Conservation (phyloP, 805 yeast species). For the Wickerhamiella dianesei region DNA sequence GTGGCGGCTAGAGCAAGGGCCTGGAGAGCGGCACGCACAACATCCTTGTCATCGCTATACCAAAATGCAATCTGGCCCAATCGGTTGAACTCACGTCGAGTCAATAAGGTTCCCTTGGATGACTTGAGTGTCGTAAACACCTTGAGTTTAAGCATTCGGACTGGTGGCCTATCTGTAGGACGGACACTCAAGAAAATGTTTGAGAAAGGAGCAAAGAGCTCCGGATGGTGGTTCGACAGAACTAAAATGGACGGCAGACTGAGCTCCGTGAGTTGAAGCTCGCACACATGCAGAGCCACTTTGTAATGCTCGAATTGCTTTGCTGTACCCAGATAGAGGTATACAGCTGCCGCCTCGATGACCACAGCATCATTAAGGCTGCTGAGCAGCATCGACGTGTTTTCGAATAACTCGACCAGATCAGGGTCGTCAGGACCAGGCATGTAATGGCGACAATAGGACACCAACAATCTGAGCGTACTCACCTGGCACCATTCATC, state of each 20-base stretch:
- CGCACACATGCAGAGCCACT: constrained; percentile 38
- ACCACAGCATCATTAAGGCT: constrained; percentile 48
- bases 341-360: constrained; percentile 44
- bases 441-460: constrained; percentile 51
- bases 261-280: constrained; percentile 28
- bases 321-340: constrained; percentile 46
- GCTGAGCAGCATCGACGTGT: constrained; percentile 35
- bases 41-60: constrained; percentile 1
- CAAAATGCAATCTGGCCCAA: constrained; percentile 3
- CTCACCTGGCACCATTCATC: constrained; percentile 62
- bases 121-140: constrained; percentile 15
- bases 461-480: constrained; percentile 47
- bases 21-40: constrained; percentile 4
- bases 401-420: constrained; percentile 37
- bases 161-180: constrained; percentile 37
- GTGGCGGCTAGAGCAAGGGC: constrained; percentile 9
- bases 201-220: constrained; percentile 23
- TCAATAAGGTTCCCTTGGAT: background rate
- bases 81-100: background rate
- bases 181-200: constrained; percentile 32
- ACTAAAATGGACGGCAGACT: constrained; percentile 37
- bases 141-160: constrained; percentile 42
- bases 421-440: constrained; percentile 48
- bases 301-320: constrained; percentile 34
- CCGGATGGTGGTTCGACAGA: constrained; percentile 26